Percentiles rank a stretch among this genome's conserved stretches.
Evolutionary conservation across 345 rosid species (phyloP).

Genomic region (Erodium maritimum): DNA sequence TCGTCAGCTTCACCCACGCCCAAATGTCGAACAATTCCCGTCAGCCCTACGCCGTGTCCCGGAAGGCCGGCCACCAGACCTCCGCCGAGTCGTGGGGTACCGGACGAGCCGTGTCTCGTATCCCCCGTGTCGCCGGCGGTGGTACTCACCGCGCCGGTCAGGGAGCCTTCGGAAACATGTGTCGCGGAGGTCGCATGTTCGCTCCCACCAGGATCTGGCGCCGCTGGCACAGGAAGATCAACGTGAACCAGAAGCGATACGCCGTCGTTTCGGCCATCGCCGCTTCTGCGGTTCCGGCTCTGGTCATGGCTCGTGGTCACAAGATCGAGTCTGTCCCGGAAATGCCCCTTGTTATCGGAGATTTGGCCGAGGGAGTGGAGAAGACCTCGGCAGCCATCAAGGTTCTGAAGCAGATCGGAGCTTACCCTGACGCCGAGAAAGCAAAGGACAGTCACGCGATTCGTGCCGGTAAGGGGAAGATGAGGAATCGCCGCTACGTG

Average conservation of each 20-base stretch:
- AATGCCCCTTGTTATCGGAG: slow-evolving; percentile 28
- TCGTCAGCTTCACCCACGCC: no score
- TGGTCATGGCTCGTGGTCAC: slow-evolving; percentile 39
- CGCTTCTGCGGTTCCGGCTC: slow-evolving; percentile 27
- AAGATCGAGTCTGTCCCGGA: slow-evolving; percentile 31
- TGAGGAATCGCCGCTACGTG: slow-evolving; percentile 19
- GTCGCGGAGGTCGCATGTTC: slow-evolving; percentile 16
- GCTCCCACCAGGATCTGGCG: slow-evolving; percentile 18
- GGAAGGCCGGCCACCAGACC: slow-evolving; percentile 39
- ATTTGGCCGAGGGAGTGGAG: slow-evolving; percentile 25
- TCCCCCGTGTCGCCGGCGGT: no score
- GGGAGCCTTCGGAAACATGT: no score
- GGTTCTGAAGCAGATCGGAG: no score
- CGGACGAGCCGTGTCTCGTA: no score
- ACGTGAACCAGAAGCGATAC: no score
- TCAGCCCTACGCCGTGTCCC: slow-evolving; percentile 40
- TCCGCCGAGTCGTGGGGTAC: no score
- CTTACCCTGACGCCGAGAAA: no score
- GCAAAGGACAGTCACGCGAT: no score
- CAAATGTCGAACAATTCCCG: slow-evolving; percentile 28
- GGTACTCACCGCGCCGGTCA: no score
- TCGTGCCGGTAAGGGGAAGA: slow-evolving; percentile 23
- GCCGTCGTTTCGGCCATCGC: slow-evolving; percentile 30
- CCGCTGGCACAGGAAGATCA: slow-evolving; percentile 13
- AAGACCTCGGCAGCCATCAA: slow-evolving; percentile 31